Base-by-base conservation (phyloP, 805 yeast genomes). In the Kluyveromyces siamensis region DNA sequence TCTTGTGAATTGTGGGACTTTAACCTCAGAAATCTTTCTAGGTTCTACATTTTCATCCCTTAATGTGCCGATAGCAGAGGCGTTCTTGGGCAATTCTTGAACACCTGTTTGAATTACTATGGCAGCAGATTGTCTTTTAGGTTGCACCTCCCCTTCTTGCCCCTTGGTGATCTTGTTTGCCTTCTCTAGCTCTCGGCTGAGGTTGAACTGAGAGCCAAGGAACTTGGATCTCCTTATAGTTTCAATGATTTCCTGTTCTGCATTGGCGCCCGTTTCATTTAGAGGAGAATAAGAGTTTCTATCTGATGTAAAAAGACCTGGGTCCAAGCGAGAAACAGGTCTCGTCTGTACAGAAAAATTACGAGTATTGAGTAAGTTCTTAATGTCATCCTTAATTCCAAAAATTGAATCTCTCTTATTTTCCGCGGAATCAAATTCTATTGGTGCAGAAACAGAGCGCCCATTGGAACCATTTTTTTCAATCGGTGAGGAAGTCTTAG, bases 1-100 rank as follows among this genome's bases (percentile, higher is more conserved):
- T 63, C 89, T 77, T 0, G 89, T 77, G 36, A 84, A 87, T 52
- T 77, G 79, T 19, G 91, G 91, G 45, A 84, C 79, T 49, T 73
- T 72, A 41, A 84, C 81, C 52, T 80, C 84, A 17, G 85, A 77
- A 41, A 84, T 71, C 11, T 70, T 74, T 50, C 73, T 74, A 40
- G 80, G 80, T 19, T 72, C 75, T 8, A 37, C 42, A 11, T 43
- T 44, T 11, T 53, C 58, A 19, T 53, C 59, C 16, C 51, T 54
- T 35, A 60, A 52, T 18, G 59, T 52, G 8, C 55, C 61, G 11
- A 57, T 50, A 17, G 60, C 64, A 2, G 58, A 50, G 2, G 65
- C 61, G 40, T 59, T 55, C 35, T 60, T 58, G 2, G 68, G 68
- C 19, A 62, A 47, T 1, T 53, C 51, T 38, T 53, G 52, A n/a